Evolutionary conservation across 1,284 basidiomycete genomes (phyloP).

Genomic region (Trametes hirsuta): DNA sequence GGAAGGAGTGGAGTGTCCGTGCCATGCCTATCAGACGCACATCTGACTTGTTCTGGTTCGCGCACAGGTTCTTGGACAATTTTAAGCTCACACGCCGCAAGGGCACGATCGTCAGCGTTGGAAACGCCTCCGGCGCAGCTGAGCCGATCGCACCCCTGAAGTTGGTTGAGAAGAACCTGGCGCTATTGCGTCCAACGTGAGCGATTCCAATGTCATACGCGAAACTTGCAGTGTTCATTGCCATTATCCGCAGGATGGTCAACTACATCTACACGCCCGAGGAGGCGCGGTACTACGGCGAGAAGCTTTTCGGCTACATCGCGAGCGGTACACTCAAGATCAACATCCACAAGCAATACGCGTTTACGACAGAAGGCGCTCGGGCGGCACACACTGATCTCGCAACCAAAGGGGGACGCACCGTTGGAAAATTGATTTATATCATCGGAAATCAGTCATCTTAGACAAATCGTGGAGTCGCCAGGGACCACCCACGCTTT

Average conservation of each 20-base stretch:
- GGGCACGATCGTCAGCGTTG: conserved; percentile 86
- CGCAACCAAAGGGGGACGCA: conserved; percentile 62
- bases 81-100: conserved; percentile 82
- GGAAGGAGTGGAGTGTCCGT: neutral
- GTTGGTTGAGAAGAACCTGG: conserved; percentile 84
- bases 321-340: conserved; percentile 67
- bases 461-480: too few species aligned
- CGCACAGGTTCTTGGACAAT: conserved; percentile 74
- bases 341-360: conserved; percentile 78
- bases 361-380: conserved; percentile 83
- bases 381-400: conserved; percentile 82
- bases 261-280: conserved; percentile 76
- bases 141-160: conserved; percentile 75
- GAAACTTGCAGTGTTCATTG: neutral
- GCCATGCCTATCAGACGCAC: neutral
- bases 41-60: neutral
- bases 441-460: conserved; percentile 44
- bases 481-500: too few species aligned
- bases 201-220: conserved; percentile 28
- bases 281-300: conserved; percentile 70
- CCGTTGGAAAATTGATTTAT: conserved; percentile 83
- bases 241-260: conserved; percentile 45
- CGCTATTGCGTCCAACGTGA: conserved; percentile 75
- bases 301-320: conserved; percentile 70
- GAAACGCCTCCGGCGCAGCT: conserved; percentile 88